These are phyloP conservation scores for Plasmodium adleri DNA, from an alignment of 169 alveolate genomes.

Conservation along the genomic window DNA sequence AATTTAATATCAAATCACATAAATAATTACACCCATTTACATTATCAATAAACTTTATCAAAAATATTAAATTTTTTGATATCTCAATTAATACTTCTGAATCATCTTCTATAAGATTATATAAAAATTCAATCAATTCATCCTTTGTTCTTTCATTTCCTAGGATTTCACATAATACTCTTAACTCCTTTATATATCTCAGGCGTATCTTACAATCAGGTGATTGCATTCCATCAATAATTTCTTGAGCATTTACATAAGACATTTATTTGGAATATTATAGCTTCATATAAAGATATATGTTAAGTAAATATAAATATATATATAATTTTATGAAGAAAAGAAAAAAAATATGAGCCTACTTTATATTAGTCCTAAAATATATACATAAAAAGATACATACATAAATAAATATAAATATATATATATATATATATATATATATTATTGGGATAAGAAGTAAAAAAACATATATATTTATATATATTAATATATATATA, in stretches of 20 bases:
- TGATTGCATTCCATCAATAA: constrained; percentile 71
- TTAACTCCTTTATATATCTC: constrained; percentile 45
- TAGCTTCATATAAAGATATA: neutral
- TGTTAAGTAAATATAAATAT: neutral
- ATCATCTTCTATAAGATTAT: constrained; percentile 72
- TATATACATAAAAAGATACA: no score
- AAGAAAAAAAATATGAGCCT: no score
- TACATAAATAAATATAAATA: no score
- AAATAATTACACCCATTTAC: constrained; percentile 33
- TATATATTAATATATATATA: no score
- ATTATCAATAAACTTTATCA: constrained; percentile 44
- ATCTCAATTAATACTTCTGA: constrained; percentile 51
- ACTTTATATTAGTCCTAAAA: no score
- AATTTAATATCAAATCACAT: constrained; percentile 58
- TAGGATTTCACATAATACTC: constrained; percentile 56
- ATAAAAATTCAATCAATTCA: constrained; percentile 68
- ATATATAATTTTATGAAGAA: no score
- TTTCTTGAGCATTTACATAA: constrained; percentile 50
- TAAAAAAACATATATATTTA: no score
- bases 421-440: no score
- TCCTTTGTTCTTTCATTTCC: constrained; percentile 54
- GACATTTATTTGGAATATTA: constrained; percentile 4
- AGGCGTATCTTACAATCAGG: constrained; percentile 39
- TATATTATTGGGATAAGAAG: no score
- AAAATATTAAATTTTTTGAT: constrained; percentile 53